phyloP scores from a whole-genome alignment of 2,329 filamentous ascomycete species.

The Penicillium verrucosum region DNA sequence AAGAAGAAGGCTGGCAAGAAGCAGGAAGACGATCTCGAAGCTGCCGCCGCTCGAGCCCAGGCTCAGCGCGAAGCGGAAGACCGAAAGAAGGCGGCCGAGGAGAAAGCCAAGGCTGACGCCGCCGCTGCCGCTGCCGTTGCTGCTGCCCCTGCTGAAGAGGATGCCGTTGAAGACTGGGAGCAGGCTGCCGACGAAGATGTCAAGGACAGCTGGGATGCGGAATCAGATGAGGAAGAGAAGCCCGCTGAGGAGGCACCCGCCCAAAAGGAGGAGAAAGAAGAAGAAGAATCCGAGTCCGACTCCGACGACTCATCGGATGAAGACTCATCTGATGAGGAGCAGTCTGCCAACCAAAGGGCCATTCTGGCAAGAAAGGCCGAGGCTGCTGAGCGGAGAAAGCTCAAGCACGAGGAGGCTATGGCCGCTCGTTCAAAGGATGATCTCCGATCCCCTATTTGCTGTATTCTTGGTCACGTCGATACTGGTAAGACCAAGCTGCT shows the following conservation, averaged over 20 bases:
- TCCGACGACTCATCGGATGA: slow-evolving; percentile 50
- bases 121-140: slow-evolving; percentile 56
- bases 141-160: slow-evolving; percentile 51
- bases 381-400: slow-evolving; percentile 81
- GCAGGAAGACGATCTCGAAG: slow-evolving; percentile 54
- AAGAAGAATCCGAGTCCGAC: slow-evolving; percentile 32
- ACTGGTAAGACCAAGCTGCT: slow-evolving; percentile 99
- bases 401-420: slow-evolving; percentile 85
- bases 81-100: slow-evolving; percentile 67
- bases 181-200: slow-evolving; percentile 72
- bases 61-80: slow-evolving; percentile 50
- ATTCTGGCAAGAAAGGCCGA: slow-evolving; percentile 79
- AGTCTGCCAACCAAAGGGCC: slow-evolving; percentile 68
- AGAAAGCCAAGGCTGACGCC: slow-evolving; percentile 73
- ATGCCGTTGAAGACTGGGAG: slow-evolving; percentile 74
- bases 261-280: slow-evolving; percentile 23
- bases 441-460: slow-evolving; percentile 95
- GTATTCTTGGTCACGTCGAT: slow-evolving; percentile 99
- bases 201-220: slow-evolving; percentile 92
- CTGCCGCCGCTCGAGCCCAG: slow-evolving; percentile 47
- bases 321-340: slow-evolving; percentile 58
- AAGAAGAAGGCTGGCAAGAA: slow-evolving; percentile 72
- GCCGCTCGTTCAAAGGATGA: slow-evolving; percentile 91
- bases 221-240: slow-evolving; percentile 56
- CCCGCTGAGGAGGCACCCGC: slow-evolving; percentile 32